Percentiles rank a stretch among this genome's conserved stretches.
These are phyloP conservation scores for Kwoniella shivajii DNA, from an alignment of 1,284 basidiomycete genomes.

Conservation along the genomic window DNA sequence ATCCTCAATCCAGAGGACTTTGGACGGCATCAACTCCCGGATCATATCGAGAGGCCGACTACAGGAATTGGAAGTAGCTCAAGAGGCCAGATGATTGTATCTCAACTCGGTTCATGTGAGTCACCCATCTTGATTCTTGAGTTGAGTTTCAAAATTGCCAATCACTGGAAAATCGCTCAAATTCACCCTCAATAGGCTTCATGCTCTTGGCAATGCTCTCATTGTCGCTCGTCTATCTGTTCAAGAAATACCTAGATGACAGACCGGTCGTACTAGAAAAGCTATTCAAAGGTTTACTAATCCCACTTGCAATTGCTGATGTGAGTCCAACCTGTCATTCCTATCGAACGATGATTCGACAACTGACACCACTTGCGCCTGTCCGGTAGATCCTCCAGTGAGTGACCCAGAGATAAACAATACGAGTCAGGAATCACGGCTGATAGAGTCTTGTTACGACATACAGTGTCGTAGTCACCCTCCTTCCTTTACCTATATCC, in stretches of 20 bases:
- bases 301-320: conserved; percentile 52
- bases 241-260: conserved; percentile 32
- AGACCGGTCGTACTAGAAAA: conserved; percentile 37
- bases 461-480: conserved; percentile 37
- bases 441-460: neutral
- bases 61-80: conserved; percentile 30
- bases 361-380: conserved; percentile 2
- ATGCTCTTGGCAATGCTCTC: conserved; percentile 53
- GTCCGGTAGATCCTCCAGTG: neutral
- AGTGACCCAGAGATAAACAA: neutral
- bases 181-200: conserved; percentile 50
- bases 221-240: conserved; percentile 43
- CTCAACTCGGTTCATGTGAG: conserved; percentile 54
- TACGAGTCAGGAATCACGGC: neutral
- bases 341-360: no score
- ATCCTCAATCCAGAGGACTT: conserved; percentile 46
- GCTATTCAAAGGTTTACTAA: conserved; percentile 42
- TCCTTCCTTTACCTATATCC: conserved; percentile 38
- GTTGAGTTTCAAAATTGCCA: no score
- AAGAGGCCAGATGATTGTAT: conserved; percentile 45
- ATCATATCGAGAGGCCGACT: conserved; percentile 27
- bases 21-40: conserved; percentile 43
- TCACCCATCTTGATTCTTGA: conserved; percentile 2
- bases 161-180: no score
- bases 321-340: no score